Percentiles rank a stretch among this genome's conserved stretches.
Evolutionary conservation across 148 eudicot genomes (phyloP).

Genomic region (Fagopyrum homotropicum): DNA sequence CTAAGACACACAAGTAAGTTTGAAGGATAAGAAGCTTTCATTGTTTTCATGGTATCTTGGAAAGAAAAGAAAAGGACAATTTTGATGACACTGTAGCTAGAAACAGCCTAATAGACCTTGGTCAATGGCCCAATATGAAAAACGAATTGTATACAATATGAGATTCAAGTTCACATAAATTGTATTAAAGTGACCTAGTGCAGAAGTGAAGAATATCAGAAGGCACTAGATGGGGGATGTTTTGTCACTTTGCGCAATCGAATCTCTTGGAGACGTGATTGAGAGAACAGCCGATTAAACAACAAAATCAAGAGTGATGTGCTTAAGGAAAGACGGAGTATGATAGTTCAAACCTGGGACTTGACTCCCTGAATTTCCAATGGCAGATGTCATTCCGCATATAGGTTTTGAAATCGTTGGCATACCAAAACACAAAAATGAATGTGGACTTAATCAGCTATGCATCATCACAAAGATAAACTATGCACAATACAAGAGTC

Average conservation of each 20-base stretch:
- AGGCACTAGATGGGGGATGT: background rate
- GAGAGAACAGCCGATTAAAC: background rate
- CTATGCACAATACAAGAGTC: slow-evolving; percentile 6
- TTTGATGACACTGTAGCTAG: background rate
- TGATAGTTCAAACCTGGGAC: slow-evolving; percentile 29
- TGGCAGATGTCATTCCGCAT: slow-evolving; percentile 15
- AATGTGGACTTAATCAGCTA: slow-evolving; percentile 25
- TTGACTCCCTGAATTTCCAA: slow-evolving; percentile 33
- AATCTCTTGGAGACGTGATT: background rate
- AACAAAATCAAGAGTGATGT: background rate
- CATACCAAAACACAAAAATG: slow-evolving; percentile 21
- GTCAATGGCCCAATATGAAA: too few relatives aligned
- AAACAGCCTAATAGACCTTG: background rate
- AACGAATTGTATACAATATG: background rate
- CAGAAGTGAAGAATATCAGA: too few relatives aligned
- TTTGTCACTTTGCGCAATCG: background rate
- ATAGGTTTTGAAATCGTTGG: slow-evolving; percentile 20
- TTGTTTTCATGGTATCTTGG: background rate
- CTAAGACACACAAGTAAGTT: slow-evolving; percentile 16
- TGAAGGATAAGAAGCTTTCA: background rate
- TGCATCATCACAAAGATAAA: slow-evolving; percentile 9
- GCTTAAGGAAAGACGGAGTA: slow-evolving; percentile 17
- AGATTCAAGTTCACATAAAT: background rate
- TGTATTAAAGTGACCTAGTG: too few relatives aligned
- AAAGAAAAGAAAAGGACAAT: background rate